These are phyloP conservation scores for Cephalotrichum gorgonifer DNA, from an alignment of 2,329 filamentous ascomycete genomes.

Conservation along the genomic window DNA sequence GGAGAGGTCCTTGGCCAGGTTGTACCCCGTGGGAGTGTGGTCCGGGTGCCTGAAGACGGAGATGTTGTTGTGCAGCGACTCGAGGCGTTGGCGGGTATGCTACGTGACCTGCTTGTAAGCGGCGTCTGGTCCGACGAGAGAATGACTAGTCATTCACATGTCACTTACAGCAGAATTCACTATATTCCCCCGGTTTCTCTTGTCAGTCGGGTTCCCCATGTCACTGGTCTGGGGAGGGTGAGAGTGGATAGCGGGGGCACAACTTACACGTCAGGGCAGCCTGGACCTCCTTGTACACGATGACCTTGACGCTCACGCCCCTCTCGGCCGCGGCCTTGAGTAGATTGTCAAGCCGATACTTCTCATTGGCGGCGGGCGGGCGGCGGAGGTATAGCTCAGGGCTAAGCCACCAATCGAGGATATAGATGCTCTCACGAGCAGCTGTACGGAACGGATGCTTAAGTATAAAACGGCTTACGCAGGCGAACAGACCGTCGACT, in stretches of 20 bases:
- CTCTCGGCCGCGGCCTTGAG: constrained; percentile 72
- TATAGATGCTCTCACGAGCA: constrained; percentile 70
- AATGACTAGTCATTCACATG: not conserved
- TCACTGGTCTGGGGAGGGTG: not conserved
- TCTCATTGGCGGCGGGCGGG: constrained; percentile 69
- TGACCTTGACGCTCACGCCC: constrained; percentile 73
- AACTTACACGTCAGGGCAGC: constrained; percentile 68
- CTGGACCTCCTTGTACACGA: constrained; percentile 87
- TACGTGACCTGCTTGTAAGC: constrained; percentile 17
- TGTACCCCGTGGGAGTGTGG: constrained; percentile 65
- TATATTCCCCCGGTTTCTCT: not conserved
- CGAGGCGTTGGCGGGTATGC: constrained; percentile 72
- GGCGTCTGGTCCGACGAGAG: not conserved
- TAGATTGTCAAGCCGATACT: constrained; percentile 77
- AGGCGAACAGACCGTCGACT: not conserved
- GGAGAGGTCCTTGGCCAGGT: constrained; percentile 57
- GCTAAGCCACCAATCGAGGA: constrained; percentile 84
- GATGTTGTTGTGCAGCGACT: constrained; percentile 73
- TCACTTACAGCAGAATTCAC: constrained; percentile 15
- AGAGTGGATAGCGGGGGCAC: constrained; percentile 2
- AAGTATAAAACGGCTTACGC: not conserved
- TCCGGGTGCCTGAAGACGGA: constrained; percentile 85
- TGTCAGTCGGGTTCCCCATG: not conserved
- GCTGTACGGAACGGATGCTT: constrained; percentile 25
- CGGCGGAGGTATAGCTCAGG: constrained; percentile 81